Evolutionary conservation across 345 rosid genomes (phyloP).

Genomic region (Rhodamnia argentea): DNA sequence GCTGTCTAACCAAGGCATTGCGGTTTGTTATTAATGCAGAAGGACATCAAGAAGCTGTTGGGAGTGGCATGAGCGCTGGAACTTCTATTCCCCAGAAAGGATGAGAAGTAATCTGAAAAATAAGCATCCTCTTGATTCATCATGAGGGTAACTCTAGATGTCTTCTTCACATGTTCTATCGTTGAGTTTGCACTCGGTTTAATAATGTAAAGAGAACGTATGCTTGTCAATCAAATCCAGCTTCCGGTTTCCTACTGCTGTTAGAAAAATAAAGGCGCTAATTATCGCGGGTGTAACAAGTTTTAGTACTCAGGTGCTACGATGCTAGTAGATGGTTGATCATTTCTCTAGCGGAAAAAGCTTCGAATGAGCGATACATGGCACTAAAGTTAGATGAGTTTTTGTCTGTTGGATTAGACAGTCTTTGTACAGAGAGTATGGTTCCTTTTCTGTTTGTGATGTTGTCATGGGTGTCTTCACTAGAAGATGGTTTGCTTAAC

Average conservation of each 20-base stretch:
- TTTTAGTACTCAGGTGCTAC: neutral
- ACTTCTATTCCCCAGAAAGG: neutral
- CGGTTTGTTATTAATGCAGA: slow-evolving; percentile 21
- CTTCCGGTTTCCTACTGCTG: neutral
- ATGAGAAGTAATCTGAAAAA: neutral
- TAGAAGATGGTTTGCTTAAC: neutral
- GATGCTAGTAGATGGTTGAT: neutral
- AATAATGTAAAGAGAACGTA: neutral
- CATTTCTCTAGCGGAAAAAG: neutral
- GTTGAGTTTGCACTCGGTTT: neutral
- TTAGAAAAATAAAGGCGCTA: neutral
- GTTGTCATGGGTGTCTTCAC: neutral
- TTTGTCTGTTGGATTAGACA: neutral
- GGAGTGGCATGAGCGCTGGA: slow-evolving; percentile 16
- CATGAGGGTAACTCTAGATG: neutral
- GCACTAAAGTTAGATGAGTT: neutral
- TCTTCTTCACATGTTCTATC: neutral
- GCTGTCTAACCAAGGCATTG: neutral
- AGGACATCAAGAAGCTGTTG: slow-evolving; percentile 63
- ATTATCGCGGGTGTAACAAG: neutral
- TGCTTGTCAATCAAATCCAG: neutral
- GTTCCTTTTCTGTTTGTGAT: neutral
- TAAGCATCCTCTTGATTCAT: neutral
- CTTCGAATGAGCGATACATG: neutral
- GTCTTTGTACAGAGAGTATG: neutral